Evolutionary conservation across 495 filamentous ascomycete genomes (phyloP), one percentile per base, ranked within the genome.

Genomic region (Podospora australis): DNA sequence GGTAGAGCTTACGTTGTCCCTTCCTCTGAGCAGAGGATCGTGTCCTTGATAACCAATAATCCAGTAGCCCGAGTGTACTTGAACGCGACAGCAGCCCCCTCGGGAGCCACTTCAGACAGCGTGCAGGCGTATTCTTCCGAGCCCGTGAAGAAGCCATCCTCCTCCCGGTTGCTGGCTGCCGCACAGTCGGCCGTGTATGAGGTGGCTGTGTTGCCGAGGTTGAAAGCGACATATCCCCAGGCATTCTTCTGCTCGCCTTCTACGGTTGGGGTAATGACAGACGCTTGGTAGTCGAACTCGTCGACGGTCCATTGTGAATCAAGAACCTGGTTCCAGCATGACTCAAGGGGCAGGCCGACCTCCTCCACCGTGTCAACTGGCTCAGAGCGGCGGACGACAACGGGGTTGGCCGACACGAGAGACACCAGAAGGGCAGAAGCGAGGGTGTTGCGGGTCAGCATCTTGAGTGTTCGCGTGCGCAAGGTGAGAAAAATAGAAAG

Each of bases 221-320:
- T 71, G 62, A 72, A 74, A 53, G 59, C 59, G 43, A 72, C 68
- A 34, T 59, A 57, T 19, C 66, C 70, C 52, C 53, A 64, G 6
- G 66, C 62, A 28, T 68, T 69, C 45, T 71, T 69, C 49, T 73
- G 69, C 2, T 67, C 66, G 0, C 67, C 68, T 8, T 61, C 69
- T 0, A 62, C 60, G n/a, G n/a, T n/a, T n/a, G n/a, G n/a, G 59
- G 69, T 70, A 41, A 57, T 58, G 56, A 66, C 68, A 10, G 49
- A 56, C 4, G 63, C 60, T 43, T 66, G 61, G 53, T 64, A 73
- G 44, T 66, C 63, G 43, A 73, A 65, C 40, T 21, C 34, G 14
- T 46, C 39, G 32, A 56, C 42, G 10, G 46, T 51, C 53, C 53
- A 56, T 13, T 53, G n/a, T 8, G 48, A 30, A 24, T 13, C 32